phyloP scores from a whole-genome alignment of 257 asterid species.

The Petunia secreta region DNA sequence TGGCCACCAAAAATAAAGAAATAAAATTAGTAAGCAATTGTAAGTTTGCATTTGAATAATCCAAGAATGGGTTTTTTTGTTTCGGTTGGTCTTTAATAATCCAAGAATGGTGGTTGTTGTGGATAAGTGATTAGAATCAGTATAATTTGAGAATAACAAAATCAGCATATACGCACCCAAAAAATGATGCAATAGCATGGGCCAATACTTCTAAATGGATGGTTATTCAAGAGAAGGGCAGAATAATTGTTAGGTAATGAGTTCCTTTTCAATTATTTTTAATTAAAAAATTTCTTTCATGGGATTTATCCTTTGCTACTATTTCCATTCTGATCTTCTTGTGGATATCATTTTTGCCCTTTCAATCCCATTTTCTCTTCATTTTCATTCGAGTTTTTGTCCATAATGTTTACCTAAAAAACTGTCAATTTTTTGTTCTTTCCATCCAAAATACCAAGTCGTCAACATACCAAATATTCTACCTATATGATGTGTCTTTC shows the following conservation, averaged over 20 bases:
- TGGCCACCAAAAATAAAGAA: too few relatives aligned
- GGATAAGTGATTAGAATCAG: slow-evolving; percentile 13
- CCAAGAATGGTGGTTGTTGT: background rate
- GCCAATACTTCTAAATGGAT: background rate
- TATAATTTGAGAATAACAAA: background rate
- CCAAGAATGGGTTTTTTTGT: too few relatives aligned
- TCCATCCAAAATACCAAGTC: too few relatives aligned
- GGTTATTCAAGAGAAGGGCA: background rate
- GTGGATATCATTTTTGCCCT: background rate
- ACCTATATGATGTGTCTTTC: too few relatives aligned
- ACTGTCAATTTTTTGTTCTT: too few relatives aligned
- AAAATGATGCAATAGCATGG: slow-evolving; percentile 8
- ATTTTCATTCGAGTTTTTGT: background rate
- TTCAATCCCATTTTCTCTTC: background rate
- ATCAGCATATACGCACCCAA: background rate
- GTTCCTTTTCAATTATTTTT: background rate
- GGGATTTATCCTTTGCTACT: background rate
- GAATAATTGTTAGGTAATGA: slow-evolving; percentile 9
- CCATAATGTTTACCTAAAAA: background rate
- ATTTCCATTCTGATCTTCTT: background rate
- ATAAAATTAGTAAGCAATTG: too few relatives aligned
- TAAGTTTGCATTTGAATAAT: too few relatives aligned
- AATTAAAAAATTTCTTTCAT: background rate
- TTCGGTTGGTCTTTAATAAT: background rate
- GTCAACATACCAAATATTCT: too few relatives aligned